These are phyloP conservation scores for Basipetospora sp. DNA, from an alignment of 2,329 filamentous ascomycete species.

Conservation along the genomic window DNA sequence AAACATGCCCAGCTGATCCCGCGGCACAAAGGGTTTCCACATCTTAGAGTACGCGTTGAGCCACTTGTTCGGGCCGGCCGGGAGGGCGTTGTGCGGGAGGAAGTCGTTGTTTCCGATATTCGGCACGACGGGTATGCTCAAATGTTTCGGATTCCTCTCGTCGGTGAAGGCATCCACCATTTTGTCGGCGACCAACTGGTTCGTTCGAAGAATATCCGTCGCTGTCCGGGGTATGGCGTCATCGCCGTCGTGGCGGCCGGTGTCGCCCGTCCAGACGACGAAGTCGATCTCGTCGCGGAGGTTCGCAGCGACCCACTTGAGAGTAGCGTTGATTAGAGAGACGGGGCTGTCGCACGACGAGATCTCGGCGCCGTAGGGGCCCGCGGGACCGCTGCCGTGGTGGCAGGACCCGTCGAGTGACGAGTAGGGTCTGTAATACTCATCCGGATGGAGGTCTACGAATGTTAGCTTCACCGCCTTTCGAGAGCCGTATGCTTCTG, in stretches of 20 bases:
- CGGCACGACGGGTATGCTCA: conserved; percentile 66
- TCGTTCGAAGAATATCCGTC: conserved; percentile 62
- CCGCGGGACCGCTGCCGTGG: conserved; percentile 58
- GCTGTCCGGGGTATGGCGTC: conserved; percentile 61
- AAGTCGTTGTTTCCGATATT: conserved; percentile 97
- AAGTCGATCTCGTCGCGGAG: conserved; percentile 72
- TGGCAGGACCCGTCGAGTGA: conserved; percentile 68
- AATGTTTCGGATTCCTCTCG: conserved; percentile 34
- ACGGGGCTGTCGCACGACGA: conserved; percentile 79
- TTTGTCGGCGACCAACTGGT: conserved; percentile 59
- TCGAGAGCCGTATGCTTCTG: conserved; percentile 6
- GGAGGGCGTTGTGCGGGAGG: conserved; percentile 87
- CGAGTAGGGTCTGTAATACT: conserved; percentile 66
- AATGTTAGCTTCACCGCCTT: neutral
- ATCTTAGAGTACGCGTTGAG: conserved; percentile 62
- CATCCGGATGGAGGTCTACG: conserved; percentile 77
- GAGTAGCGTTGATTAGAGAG: conserved; percentile 70
- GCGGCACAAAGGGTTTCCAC: conserved; percentile 79
- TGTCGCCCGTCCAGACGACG: conserved; percentile 85
- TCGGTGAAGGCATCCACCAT: conserved; percentile 60
- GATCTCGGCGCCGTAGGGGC: conserved; percentile 69
- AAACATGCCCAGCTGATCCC: conserved; percentile 82
- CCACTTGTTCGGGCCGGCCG: conserved; percentile 74
- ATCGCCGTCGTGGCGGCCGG: conserved; percentile 77
- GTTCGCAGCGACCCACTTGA: conserved; percentile 72